A percentile compares a stretch with the other conserved stretches of the same genome.
Evolutionary conservation across 148 eudicot genomes (phyloP).

Genomic region (Nyssa sinensis): DNA sequence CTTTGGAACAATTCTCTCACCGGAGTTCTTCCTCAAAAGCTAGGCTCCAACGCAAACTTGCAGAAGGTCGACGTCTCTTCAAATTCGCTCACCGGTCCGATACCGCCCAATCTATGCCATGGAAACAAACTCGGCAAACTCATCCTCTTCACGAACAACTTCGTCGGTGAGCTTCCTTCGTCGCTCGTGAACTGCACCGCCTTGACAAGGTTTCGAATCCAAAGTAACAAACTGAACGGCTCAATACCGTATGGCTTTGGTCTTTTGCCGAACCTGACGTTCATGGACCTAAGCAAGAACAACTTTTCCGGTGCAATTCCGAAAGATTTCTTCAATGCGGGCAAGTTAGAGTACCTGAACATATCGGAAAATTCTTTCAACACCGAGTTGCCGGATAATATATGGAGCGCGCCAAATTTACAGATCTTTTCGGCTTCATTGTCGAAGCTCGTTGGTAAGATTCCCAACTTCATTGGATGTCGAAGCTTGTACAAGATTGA

Average conservation of each 20-base stretch:
- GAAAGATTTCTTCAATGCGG: slow-evolving; percentile 57
- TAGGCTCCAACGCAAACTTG: slow-evolving; percentile 61
- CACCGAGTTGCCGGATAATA: slow-evolving; percentile 52
- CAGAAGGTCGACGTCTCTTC: slow-evolving; percentile 75
- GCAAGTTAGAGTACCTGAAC: slow-evolving; percentile 48
- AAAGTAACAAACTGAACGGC: slow-evolving; percentile 64
- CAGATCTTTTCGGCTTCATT: slow-evolving; percentile 64
- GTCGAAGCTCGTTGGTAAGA: slow-evolving; percentile 44
- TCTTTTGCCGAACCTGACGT: slow-evolving; percentile 53
- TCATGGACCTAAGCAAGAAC: slow-evolving; percentile 63
- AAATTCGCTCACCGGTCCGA: slow-evolving; percentile 56
- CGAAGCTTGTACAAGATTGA: slow-evolving; percentile 69
- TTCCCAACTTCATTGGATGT: slow-evolving; percentile 83
- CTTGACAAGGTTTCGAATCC: slow-evolving; percentile 51
- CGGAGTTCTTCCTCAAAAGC: slow-evolving; percentile 57
- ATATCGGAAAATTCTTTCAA: slow-evolving; percentile 57
- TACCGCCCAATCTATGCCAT: slow-evolving; percentile 62
- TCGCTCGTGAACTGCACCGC: slow-evolving; percentile 72
- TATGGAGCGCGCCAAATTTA: slow-evolving; percentile 70
- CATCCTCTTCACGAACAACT: slow-evolving; percentile 58
- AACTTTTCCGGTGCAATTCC: slow-evolving; percentile 66
- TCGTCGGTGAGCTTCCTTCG: slow-evolving; percentile 50
- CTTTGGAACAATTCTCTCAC: slow-evolving; percentile 82
- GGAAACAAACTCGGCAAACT: slow-evolving; percentile 60
- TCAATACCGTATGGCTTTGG: slow-evolving; percentile 71